A percentile compares a stretch with the other conserved stretches of the same genome.
phyloP scores from a whole-genome alignment of 2,329 filamentous ascomycete genomes.

The Epichloe typhina region DNA sequence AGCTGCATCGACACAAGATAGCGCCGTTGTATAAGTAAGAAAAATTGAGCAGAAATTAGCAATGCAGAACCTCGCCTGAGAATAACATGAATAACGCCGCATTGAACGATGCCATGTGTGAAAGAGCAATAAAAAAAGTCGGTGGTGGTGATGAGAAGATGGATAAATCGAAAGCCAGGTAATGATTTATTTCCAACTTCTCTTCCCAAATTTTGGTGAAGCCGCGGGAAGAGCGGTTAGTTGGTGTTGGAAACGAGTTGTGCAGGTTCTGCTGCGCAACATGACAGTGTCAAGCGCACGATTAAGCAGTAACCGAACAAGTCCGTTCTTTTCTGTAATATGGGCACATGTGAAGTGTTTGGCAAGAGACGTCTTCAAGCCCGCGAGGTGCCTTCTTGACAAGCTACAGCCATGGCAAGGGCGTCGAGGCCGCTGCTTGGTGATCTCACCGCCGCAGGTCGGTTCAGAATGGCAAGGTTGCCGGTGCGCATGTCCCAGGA shows the following conservation, averaged over 20 bases:
- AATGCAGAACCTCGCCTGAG: neutral
- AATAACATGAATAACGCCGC: neutral
- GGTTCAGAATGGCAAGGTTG: slow-evolving; percentile 30
- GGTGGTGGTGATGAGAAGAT: neutral
- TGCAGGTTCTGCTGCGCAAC: neutral
- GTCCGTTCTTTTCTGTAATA: too few species aligned
- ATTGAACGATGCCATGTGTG: neutral
- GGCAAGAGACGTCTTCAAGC: neutral
- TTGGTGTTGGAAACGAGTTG: neutral
- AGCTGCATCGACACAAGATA: neutral
- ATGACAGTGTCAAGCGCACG: neutral
- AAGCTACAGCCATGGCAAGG: slow-evolving; percentile 40
- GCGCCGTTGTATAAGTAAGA: neutral
- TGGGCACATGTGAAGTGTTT: too few species aligned
- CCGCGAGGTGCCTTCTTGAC: slow-evolving; percentile 28
- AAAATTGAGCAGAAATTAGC: neutral
- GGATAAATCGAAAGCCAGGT: neutral
- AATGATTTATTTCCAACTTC: neutral
- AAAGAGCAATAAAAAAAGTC: neutral
- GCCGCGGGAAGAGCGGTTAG: neutral
- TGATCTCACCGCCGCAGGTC: slow-evolving; percentile 29
- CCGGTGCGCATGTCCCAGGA: slow-evolving; percentile 35
- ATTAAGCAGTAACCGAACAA: slow-evolving; percentile 1
- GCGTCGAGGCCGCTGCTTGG: slow-evolving; percentile 41
- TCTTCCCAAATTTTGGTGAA: neutral